Conservation (phyloP, 202 grass and related monocot genomes). For the Zizania palustris region DNA sequence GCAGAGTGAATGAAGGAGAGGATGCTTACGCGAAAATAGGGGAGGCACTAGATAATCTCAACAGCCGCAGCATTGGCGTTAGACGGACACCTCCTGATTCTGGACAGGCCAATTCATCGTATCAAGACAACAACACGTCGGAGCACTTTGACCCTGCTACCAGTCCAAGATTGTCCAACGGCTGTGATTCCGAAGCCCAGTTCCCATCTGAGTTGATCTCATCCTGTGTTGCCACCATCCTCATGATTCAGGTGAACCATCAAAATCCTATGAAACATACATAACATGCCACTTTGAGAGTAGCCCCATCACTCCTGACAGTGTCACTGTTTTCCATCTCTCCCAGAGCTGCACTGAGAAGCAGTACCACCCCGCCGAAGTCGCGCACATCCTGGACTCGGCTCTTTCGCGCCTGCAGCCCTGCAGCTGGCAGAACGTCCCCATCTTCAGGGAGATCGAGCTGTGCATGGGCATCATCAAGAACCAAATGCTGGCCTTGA, state of each 20-base stretch:
- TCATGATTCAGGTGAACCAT: conserved; percentile 90
- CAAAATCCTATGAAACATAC: not conserved
- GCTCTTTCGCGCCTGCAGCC: conserved; percentile 73
- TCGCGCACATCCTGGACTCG: conserved; percentile 83
- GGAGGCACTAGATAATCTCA: conserved; percentile 73
- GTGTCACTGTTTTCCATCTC: conserved; percentile 14
- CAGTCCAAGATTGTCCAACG: conserved; percentile 52
- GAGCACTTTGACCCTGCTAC: conserved; percentile 33
- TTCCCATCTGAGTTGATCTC: conserved; percentile 84
- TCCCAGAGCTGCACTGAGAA: conserved; percentile 90
- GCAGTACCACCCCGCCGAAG: conserved; percentile 87
- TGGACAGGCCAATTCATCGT: conserved; percentile 62
- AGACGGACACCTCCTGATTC: conserved; percentile 73
- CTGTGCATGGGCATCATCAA: conserved; percentile 92
- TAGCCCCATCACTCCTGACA: not conserved
- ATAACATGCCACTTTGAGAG: not conserved
- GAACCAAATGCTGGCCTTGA: conserved; percentile 87
- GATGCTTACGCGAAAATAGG: conserved; percentile 75
- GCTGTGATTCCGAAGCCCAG: conserved; percentile 53
- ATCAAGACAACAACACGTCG: conserved; percentile 57
- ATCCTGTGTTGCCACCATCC: conserved; percentile 73
- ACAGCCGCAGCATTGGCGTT: conserved; percentile 58
- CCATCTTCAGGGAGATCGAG: conserved; percentile 87
- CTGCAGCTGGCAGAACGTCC: conserved; percentile 67
- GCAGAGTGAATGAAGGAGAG: conserved; percentile 74